These are phyloP conservation scores for Aaosphaeria pasadenensis DNA, from an alignment of 2,329 filamentous ascomycete genomes.

Conservation along the genomic window DNA sequence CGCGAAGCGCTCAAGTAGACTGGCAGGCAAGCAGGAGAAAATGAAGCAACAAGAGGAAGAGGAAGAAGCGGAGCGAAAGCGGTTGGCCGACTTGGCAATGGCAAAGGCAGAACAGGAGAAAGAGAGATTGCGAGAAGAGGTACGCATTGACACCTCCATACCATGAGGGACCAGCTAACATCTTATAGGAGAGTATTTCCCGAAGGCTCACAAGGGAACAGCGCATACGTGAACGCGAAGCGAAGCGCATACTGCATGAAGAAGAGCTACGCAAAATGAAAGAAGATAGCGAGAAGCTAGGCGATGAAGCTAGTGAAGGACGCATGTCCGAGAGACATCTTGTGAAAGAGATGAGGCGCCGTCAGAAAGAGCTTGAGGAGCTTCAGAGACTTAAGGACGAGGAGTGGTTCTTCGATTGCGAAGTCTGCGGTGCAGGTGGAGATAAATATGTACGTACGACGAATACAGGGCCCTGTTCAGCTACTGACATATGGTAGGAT, in stretches of 20 bases:
- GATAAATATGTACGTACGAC: conserved; percentile 60
- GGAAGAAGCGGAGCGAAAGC: conserved; percentile 67
- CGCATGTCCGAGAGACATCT: conserved; percentile 76
- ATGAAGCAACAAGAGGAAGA: conserved; percentile 71
- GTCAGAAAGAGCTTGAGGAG: conserved; percentile 70
- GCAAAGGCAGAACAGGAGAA: conserved; percentile 58
- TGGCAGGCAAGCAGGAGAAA: conserved; percentile 77
- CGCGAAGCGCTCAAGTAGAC: conserved; percentile 87
- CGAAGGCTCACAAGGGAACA: conserved; percentile 82
- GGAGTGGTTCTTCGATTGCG: conserved; percentile 92
- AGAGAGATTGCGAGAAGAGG: conserved; percentile 64
- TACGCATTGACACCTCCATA: conserved; percentile 21
- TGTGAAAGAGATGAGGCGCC: conserved; percentile 78
- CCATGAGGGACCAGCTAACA: conserved; percentile 14
- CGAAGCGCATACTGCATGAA: conserved; percentile 77
- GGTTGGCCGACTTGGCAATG: conserved; percentile 61
- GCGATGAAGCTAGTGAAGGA: conserved; percentile 29
- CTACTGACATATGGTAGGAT: conserved; percentile 52
- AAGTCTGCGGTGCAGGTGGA: conserved; percentile 81
- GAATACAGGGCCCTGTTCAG: not conserved
- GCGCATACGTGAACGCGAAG: conserved; percentile 80
- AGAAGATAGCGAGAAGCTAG: conserved; percentile 63
- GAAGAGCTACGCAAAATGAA: conserved; percentile 78
- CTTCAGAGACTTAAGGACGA: conserved; percentile 63
- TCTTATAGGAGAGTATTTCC: conserved; percentile 64